A percentile compares a stretch with the other conserved stretches of the same genome.
Conservation (phyloP, 495 filamentous ascomycete species). For the Podospora pseudopauciseta region DNA sequence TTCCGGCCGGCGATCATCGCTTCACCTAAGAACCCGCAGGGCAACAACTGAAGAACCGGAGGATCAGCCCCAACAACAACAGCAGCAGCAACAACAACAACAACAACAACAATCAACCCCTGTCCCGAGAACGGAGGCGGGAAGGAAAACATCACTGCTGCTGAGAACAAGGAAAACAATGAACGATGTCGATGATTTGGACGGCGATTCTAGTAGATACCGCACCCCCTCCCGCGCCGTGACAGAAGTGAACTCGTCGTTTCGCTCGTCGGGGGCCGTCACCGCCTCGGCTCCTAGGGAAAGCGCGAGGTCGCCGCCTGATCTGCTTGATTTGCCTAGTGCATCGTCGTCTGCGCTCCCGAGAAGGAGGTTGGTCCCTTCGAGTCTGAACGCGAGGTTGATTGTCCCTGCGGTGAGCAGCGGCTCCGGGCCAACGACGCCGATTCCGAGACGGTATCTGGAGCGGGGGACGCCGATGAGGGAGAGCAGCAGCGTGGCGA, state of each 20-base stretch:
- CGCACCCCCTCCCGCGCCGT: constrained; percentile 53
- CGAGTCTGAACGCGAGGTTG: constrained; percentile 38
- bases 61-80: constrained; percentile 24
- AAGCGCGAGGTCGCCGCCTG: constrained; percentile 26
- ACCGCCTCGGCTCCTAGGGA: constrained; percentile 15
- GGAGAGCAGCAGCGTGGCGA: constrained; percentile 23
- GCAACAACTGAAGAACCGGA: constrained; percentile 49
- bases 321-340: constrained; percentile 19
- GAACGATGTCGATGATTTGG: constrained; percentile 32
- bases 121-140: constrained; percentile 10
- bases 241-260: constrained; percentile 50
- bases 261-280: constrained; percentile 21
- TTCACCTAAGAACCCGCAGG: constrained; percentile 43
- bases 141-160: constrained; percentile 41
- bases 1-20: constrained; percentile 42
- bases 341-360: constrained; percentile 42
- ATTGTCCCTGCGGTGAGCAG: constrained; percentile 26
- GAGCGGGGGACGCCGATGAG: constrained; percentile 43
- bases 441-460: constrained; percentile 41
- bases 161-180: constrained; percentile 39
- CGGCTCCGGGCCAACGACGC: constrained; percentile 22
- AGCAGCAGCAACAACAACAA: not conserved
- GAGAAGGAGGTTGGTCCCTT: constrained; percentile 38
- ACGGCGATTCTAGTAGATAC: constrained; percentile 47
- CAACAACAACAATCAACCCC: not conserved